These are phyloP conservation scores for Apostasia ramifera DNA, from an alignment of 106 monocot species.

Conservation along the genomic window DNA sequence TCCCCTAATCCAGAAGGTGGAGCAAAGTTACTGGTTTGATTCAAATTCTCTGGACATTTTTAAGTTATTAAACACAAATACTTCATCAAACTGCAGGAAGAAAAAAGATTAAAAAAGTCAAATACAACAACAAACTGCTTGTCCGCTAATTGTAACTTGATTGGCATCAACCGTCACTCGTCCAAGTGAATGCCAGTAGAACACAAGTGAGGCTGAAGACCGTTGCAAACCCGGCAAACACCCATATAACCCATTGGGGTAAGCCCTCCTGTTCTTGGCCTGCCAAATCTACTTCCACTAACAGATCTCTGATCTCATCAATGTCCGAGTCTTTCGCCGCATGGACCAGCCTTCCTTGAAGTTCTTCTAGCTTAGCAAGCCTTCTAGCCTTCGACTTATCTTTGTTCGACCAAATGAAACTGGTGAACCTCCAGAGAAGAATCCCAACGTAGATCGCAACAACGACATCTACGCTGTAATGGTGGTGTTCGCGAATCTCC, in stretches of 20 bases:
- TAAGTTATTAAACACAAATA: too few species aligned
- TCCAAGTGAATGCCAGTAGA: conserved; percentile 61
- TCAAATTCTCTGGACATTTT: too few species aligned
- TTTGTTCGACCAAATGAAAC: conserved; percentile 79
- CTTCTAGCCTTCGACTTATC: conserved; percentile 33
- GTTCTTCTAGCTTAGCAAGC: conserved; percentile 61
- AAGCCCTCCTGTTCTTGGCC: conserved; percentile 40
- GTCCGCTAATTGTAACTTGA: too few species aligned
- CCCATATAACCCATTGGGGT: conserved; percentile 45
- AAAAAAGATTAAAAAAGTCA: background rate
- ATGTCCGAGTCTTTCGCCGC: conserved; percentile 87
- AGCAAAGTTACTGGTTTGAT: too few species aligned
- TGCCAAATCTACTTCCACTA: conserved; percentile 70
- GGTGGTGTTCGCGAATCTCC: conserved; percentile 86
- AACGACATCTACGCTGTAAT: conserved; percentile 79
- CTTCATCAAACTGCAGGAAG: too few species aligned
- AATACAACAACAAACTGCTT: background rate
- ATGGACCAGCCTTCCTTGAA: conserved; percentile 46
- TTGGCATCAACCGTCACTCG: conserved; percentile 63
- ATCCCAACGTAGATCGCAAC: conserved; percentile 96
- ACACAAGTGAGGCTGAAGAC: conserved; percentile 40
- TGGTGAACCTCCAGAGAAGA: conserved; percentile 74
- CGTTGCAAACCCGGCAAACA: conserved; percentile 44
- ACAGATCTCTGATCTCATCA: conserved; percentile 50
- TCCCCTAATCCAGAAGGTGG: too few species aligned